These are phyloP conservation scores for Priceomyces carsonii DNA, from an alignment of 805 yeast species.

Conservation along the genomic window DNA sequence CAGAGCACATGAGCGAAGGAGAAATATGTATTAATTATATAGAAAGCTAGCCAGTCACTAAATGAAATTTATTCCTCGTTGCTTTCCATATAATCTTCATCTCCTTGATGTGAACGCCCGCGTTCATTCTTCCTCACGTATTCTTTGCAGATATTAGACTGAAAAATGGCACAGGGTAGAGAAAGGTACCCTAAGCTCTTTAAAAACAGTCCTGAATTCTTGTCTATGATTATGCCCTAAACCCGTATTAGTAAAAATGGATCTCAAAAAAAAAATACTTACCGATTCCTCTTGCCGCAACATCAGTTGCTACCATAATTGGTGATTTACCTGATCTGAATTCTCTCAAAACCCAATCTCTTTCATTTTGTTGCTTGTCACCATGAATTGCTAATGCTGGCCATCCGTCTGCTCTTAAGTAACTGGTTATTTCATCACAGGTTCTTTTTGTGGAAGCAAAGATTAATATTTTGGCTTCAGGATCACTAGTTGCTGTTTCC, in stretches of 20 bases:
- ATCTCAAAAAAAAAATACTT: slow-evolving; percentile 46
- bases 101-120: slow-evolving; percentile 4
- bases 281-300: slow-evolving; percentile 99
- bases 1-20: slow-evolving; percentile 7
- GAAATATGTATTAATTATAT: slow-evolving; percentile 6
- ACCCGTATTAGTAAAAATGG: slow-evolving; percentile 8
- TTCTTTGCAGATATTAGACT: slow-evolving; percentile 2
- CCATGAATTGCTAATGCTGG: slow-evolving; percentile 99
- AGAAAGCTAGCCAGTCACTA: slow-evolving; percentile 4
- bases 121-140: slow-evolving; percentile 6
- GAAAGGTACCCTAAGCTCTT: too few species aligned
- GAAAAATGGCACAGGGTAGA: slow-evolving; percentile 3
- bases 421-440: slow-evolving; percentile 92
- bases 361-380: slow-evolving; percentile 95
- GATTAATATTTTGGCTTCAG: slow-evolving; percentile 75
- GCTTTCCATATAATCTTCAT: slow-evolving; percentile 7
- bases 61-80: slow-evolving; percentile 1
- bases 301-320: slow-evolving; percentile 98
- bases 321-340: slow-evolving; percentile 92
- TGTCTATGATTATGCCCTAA: slow-evolving; percentile 9
- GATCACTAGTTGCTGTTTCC: slow-evolving; percentile 71
- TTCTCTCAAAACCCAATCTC: slow-evolving; percentile 97
- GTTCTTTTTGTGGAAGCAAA: slow-evolving; percentile 97
- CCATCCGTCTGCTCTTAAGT: slow-evolving; percentile 95
- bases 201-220: slow-evolving; percentile 8